phyloP scores from a whole-genome alignment of 75 land plant species.

The Cryptomeria japonica region DNA sequence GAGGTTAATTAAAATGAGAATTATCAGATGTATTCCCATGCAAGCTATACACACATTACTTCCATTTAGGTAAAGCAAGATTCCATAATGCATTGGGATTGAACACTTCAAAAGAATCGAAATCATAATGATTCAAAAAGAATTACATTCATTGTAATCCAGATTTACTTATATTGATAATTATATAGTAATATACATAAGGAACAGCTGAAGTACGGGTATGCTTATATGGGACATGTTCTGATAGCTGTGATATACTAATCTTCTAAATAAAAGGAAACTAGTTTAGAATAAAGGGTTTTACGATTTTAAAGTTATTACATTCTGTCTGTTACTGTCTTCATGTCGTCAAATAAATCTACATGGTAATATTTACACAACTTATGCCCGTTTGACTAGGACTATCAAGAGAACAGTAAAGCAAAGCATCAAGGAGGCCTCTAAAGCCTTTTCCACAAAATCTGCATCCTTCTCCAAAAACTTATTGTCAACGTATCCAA shows the following conservation, averaged over 20 bases:
- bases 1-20: too few species aligned
- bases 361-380: background rate
- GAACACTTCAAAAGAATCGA: too few species aligned
- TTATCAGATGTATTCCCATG: too few species aligned
- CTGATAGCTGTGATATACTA: background rate
- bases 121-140: too few species aligned
- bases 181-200: background rate
- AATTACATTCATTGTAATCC: background rate
- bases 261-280: background rate
- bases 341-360: background rate
- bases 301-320: background rate
- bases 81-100: too few species aligned
- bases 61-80: too few species aligned
- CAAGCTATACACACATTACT: too few species aligned
- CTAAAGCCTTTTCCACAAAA: slow-evolving; percentile 8
- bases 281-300: background rate
- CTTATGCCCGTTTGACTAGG: slow-evolving; percentile 1
- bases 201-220: too few species aligned
- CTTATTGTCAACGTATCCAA: slow-evolving; percentile 17
- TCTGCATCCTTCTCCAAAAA: slow-evolving; percentile 16
- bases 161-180: background rate
- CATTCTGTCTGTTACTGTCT: background rate
- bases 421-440: slow-evolving; percentile 29
- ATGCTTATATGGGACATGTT: background rate
- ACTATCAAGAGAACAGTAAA: slow-evolving; percentile 19